phyloP scores from a whole-genome alignment of 2,329 filamentous ascomycete genomes.

The Fusarium agapanthi region DNA sequence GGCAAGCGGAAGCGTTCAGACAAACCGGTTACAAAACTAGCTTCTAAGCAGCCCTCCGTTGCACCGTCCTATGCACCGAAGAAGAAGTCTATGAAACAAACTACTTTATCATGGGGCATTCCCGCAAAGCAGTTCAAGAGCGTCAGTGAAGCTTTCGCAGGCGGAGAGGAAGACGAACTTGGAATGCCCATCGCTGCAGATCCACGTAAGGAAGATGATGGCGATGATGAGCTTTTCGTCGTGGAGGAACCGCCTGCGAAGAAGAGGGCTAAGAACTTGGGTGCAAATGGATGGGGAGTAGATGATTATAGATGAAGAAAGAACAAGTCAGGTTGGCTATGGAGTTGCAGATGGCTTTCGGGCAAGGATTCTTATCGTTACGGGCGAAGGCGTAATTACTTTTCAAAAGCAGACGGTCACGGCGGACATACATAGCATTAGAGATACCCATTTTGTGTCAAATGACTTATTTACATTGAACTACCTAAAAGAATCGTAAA shows the following conservation, averaged over 20 bases:
- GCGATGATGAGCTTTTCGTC: slow-evolving; percentile 42
- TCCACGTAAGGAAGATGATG: neutral
- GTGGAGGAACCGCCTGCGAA: slow-evolving; percentile 41
- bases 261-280: slow-evolving; percentile 2
- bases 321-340: neutral
- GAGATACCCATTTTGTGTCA: slow-evolving; percentile 32
- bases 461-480: neutral
- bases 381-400: slow-evolving; percentile 6
- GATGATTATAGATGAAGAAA: slow-evolving; percentile 5
- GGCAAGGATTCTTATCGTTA: neutral
- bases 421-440: slow-evolving; percentile 23
- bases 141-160: slow-evolving; percentile 45
- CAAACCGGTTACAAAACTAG: slow-evolving; percentile 2
- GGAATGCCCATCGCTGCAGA: neutral
- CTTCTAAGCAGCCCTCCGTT: slow-evolving; percentile 21
- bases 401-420: slow-evolving; percentile 9
- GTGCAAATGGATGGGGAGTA: neutral
- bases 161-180: slow-evolving; percentile 17
- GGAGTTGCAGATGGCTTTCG: neutral
- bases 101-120: slow-evolving; percentile 35
- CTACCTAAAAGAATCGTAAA: neutral
- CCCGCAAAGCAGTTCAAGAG: slow-evolving; percentile 38
- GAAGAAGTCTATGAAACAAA: slow-evolving; percentile 39
- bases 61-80: neutral
- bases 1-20: slow-evolving; percentile 26